Evolutionary conservation across 1,284 basidiomycete genomes (phyloP).

Genomic region (Apiotrichum laibachii): DNA sequence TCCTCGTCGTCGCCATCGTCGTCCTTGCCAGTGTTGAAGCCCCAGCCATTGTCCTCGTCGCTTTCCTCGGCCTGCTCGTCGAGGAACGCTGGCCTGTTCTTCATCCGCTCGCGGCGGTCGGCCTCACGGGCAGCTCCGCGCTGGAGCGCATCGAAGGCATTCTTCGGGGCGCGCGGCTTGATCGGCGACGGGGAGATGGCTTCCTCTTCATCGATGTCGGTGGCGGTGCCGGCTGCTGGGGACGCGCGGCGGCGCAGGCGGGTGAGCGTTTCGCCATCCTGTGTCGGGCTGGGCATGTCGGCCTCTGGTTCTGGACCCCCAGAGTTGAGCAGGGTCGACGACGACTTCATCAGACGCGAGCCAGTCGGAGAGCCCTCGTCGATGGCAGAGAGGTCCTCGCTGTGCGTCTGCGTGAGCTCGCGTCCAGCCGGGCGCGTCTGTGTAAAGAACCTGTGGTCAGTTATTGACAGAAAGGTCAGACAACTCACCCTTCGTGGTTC

Average conservation of each 20-base stretch:
- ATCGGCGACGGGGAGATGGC: neutral
- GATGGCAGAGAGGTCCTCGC: neutral
- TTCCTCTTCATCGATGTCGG: neutral
- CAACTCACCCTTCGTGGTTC: constrained; percentile 41
- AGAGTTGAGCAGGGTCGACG: constrained; percentile 5
- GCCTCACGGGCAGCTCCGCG: neutral
- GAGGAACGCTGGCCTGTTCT: constrained; percentile 19
- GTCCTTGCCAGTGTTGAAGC: constrained; percentile 14
- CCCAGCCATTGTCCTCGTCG: constrained; percentile 53
- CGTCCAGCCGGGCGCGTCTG: constrained; percentile 37
- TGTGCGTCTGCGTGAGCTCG: constrained; percentile 1
- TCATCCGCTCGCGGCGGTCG: neutral
- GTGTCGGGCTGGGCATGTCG: constrained; percentile 8
- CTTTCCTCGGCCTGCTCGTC: constrained; percentile 47
- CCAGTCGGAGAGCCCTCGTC: neutral
- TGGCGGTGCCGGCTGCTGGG: neutral
- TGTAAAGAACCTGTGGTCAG: constrained; percentile 39
- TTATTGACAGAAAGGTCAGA: neutral
- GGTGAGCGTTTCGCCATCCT: constrained; percentile 14
- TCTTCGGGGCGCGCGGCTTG: neutral
- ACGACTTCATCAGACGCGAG: neutral
- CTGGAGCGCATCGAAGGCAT: constrained; percentile 15
- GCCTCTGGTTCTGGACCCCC: too few relatives aligned
- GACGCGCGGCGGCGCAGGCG: constrained; percentile 26
- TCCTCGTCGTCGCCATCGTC: constrained; percentile 34